Base-by-base conservation (phyloP, 1,284 basidiomycete species). In the Papiliotrema flavescens region DNA sequence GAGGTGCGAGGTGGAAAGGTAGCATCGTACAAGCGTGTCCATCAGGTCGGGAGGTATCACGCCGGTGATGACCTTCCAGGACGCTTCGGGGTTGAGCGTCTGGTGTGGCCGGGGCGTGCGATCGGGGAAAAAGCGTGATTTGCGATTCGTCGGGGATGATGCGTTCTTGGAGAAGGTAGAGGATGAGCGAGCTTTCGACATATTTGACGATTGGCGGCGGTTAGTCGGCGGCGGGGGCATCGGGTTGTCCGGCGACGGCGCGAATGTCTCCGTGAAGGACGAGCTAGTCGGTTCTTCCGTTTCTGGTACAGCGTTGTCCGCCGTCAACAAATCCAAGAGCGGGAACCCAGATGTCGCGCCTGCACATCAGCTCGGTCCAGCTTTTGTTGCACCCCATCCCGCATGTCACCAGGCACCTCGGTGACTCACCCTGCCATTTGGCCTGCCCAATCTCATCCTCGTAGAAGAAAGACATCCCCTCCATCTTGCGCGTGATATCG, bases 281-380 rank as follows among this genome's bases (percentile, higher is more conserved):
- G 56, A 54, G 6, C 47, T 56, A 7, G 43, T 49, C 17, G 62
- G 62, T 15, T 39, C 40, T 23, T 56, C 55, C 23, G 45, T 43
- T 52, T 63, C 57, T 36, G 60, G 40, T n/a, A 54, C 47, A 15
- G 57, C 60, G 45, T 90, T 88, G 22, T 89, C 82, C 8, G 71
- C 69, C 1, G 75, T 75, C 26, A 94, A 78, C 8, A 90, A 76
- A 67, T 92, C 88, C 28, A 93, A 81, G 14, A 93, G 81, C 2
- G 90, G 90, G 2, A 93, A 81, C 15, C 90, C 90, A 2, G 90
- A 93, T 0, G 89, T 89, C 66, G 92, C 89, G 34, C 90, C 90
- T 77, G 54, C 3, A 22, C 36, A 17, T 35, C 49, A 24, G 13
- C 20, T 26, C 51, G 17, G 51, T n/a, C 32, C 9, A 9, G 34